Percentiles rank a stretch among this genome's conserved stretches.
Conservation (phyloP, 2,329 filamentous ascomycete species). For the Neopestalotiopsis rosae region DNA sequence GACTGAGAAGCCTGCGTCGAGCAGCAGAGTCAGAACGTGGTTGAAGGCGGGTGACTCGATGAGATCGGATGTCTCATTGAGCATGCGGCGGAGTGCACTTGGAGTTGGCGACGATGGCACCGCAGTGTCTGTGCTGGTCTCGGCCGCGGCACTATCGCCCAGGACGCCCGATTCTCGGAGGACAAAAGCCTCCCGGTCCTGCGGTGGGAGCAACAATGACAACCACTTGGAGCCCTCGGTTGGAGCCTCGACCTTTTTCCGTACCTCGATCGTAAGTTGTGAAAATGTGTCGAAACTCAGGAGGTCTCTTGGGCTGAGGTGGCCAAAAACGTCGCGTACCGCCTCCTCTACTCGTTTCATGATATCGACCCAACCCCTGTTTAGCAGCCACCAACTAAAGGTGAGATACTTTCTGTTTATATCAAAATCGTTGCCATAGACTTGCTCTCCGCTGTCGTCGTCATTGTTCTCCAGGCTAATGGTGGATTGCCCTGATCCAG, state of each 20-base stretch:
- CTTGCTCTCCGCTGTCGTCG: conserved; percentile 81
- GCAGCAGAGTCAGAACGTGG: conserved; percentile 82
- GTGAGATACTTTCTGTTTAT: conserved; percentile 94
- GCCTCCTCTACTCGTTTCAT: conserved; percentile 83
- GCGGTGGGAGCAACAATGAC: conserved; percentile 79
- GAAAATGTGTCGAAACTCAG: conserved; percentile 81
- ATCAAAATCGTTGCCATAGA: conserved; percentile 92
- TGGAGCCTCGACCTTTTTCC: conserved; percentile 76
- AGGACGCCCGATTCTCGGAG: conserved; percentile 85
- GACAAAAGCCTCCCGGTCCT: conserved; percentile 80
- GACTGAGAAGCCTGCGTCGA: conserved; percentile 85
- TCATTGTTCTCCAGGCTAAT: conserved; percentile 95
- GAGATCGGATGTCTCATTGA: conserved; percentile 95
- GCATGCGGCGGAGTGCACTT: conserved; percentile 74
- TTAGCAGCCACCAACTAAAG: conserved; percentile 97
- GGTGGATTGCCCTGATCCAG: conserved; percentile 72
- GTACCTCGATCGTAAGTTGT: conserved; percentile 80
- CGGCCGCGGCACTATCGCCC: conserved; percentile 50
- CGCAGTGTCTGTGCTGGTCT: conserved; percentile 35
- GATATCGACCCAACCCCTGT: conserved; percentile 85
- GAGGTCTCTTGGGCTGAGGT: conserved; percentile 86
- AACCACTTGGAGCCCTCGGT: conserved; percentile 73
- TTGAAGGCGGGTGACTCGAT: conserved; percentile 93
- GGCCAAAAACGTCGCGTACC: conserved; percentile 88
- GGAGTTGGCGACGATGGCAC: conserved; percentile 50